These are phyloP conservation scores for Oryza brachyantha DNA, from an alignment of 176 grass and related monocot species.

Conservation along the genomic window DNA sequence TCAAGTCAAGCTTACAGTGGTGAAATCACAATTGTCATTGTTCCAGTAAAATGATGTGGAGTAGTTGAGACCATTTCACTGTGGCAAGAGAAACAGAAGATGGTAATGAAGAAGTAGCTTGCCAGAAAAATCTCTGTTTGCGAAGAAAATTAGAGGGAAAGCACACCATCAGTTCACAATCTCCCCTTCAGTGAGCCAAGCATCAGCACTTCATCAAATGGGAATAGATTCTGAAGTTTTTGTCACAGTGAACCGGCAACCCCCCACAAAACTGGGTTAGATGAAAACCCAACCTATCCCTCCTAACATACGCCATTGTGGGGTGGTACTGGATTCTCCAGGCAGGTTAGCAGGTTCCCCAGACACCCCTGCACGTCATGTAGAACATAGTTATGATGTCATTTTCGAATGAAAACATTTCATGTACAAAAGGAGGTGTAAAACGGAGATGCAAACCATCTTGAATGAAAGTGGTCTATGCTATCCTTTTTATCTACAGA, in stretches of 20 bases:
- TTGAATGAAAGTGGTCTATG: neutral
- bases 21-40: too few species aligned
- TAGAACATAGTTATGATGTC: neutral
- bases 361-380: conserved; percentile 2
- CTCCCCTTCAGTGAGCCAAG: neutral
- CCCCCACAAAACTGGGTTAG: neutral
- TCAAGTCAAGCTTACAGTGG: too few species aligned
- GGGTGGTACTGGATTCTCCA: neutral
- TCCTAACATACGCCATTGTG: conserved; percentile 30
- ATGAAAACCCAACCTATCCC: conserved; percentile 24
- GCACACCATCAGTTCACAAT: neutral
- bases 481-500: too few species aligned
- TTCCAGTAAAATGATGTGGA: neutral
- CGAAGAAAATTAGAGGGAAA: neutral
- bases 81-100: neutral
- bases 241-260: neutral
- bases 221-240: neutral
- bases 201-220: neutral
- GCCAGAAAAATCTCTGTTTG: neutral
- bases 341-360: neutral
- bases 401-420: neutral
- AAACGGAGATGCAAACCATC: neutral
- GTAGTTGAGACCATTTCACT: neutral
- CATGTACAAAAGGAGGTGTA: neutral
- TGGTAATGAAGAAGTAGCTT: neutral